Evolutionary conservation across 306 rosid genomes (phyloP).

Genomic region (Ormosia emarginata): DNA sequence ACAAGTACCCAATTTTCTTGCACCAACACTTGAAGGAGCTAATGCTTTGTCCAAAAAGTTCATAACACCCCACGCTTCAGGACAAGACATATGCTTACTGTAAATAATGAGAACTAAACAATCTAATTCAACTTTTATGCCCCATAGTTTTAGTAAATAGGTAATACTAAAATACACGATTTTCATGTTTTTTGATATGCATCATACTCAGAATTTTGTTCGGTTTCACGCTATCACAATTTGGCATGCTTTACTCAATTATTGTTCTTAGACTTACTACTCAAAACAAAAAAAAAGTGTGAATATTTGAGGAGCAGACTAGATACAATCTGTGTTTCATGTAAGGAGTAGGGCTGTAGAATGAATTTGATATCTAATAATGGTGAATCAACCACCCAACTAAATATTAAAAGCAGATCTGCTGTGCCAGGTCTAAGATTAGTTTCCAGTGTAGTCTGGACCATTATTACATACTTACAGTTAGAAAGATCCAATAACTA

Average conservation of each 20-base stretch:
- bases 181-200: neutral
- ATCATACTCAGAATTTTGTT: neutral
- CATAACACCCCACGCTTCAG: no score
- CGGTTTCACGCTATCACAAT: neutral
- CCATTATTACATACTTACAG: neutral
- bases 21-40: no score
- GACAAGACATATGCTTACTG: no score
- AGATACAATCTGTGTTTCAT: neutral
- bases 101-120: no score
- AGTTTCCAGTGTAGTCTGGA: neutral
- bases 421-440: neutral
- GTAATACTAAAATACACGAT: neutral
- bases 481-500: neutral
- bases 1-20: no score
- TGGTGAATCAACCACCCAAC: conserved; percentile 21
- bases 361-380: conserved; percentile 16
- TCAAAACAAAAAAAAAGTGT: neutral
- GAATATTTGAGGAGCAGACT: neutral
- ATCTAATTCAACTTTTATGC: neutral
- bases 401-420: neutral
- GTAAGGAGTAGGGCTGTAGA: neutral
- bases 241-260: neutral
- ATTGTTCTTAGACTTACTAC: neutral
- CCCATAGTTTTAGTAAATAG: neutral
- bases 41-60: no score